Base-by-base conservation (phyloP, 257 asterid genomes). In the Capsicum chinense region DNA sequence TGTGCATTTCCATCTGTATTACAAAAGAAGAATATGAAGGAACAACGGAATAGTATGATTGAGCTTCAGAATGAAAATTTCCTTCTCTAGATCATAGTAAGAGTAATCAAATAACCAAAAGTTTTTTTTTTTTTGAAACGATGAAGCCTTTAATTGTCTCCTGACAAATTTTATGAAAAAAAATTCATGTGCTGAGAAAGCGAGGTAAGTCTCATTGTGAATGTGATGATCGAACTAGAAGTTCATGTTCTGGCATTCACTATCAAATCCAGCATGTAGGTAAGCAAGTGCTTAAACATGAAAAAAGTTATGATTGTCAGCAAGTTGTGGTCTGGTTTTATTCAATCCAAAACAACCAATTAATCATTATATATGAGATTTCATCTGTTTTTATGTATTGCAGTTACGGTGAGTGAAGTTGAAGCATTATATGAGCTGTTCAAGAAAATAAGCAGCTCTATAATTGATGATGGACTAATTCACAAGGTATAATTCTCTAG, bases 341-440 rank as follows among this genome's bases (percentile, higher is more conserved):
- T 80, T 64, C 4, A 9, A 39, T 17, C 70, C 56, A 7, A 13
- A 80, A 80, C 7, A 79, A 8, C 39, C 12, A 12, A 56, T 80
- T 39, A 3, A 42, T 59, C 71, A 59, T 39, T 59, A 56, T 79
- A 19, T 16, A 16, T 73, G 26, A 17, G 2, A 2, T 17, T 4
- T 59, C 69, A 37, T n/a, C 26, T 39, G 13, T 19, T 57, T 39
- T 37, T 14, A 63, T 57, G 1, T 79, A 56, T 84, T 90, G 91
- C 90, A 94, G 99, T 95, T 87, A 91, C 98, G 15, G 97, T 93
- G 71, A 92, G 89, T 80, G 98, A 95, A 92, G 97, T 95, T 9
- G 98, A 95, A 88, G 98, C 99, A 62, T 89, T 95, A 79, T 90
- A 91, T 64, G 92, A 89, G 83, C 92, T 95, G 70, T 94, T 74